Percentiles rank a stretch among this genome's conserved stretches.
phyloP scores from a whole-genome alignment of 306 rosid genomes.

The Casuarina equisetifolia region DNA sequence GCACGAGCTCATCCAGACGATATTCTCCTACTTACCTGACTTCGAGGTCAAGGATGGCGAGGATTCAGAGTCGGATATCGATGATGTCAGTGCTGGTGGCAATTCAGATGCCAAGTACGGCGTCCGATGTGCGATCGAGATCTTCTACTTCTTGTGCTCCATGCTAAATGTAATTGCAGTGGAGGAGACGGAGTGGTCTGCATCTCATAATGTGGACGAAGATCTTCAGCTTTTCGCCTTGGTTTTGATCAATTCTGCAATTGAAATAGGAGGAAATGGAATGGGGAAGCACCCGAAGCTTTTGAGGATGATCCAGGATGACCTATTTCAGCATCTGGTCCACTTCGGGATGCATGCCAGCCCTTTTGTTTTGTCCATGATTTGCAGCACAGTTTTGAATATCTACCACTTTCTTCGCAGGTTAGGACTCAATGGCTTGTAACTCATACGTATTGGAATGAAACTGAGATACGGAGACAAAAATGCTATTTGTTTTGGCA shows the following conservation, averaged over 20 bases:
- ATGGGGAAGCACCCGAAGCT: constrained; percentile 75
- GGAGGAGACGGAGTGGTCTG: constrained; percentile 56
- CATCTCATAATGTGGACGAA: constrained; percentile 58
- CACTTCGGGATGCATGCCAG: constrained; percentile 72
- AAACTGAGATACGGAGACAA: not conserved
- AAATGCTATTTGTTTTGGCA: constrained; percentile 19
- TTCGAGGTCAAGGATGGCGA: constrained; percentile 40
- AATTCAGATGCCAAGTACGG: constrained; percentile 57
- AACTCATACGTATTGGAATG: not conserved
- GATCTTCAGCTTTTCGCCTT: constrained; percentile 79
- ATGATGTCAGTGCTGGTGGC: constrained; percentile 39
- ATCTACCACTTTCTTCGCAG: constrained; percentile 76
- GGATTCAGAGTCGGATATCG: constrained; percentile 49
- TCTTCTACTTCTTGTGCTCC: constrained; percentile 81
- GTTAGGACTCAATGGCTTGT: constrained; percentile 32
- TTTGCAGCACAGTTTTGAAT: constrained; percentile 88
- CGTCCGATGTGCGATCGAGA: constrained; percentile 63
- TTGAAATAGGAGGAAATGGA: constrained; percentile 76
- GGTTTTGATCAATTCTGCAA: constrained; percentile 73
- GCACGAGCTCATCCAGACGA: constrained; percentile 77
- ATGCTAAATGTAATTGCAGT: constrained; percentile 70
- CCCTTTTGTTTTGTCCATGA: constrained; percentile 85
- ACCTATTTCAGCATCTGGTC: constrained; percentile 85
- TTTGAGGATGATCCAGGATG: constrained; percentile 87
- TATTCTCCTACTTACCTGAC: constrained; percentile 61